Base-by-base conservation (phyloP, 2,329 filamentous ascomycete genomes). In the Hawksworthiomyces lignivorus region DNA sequence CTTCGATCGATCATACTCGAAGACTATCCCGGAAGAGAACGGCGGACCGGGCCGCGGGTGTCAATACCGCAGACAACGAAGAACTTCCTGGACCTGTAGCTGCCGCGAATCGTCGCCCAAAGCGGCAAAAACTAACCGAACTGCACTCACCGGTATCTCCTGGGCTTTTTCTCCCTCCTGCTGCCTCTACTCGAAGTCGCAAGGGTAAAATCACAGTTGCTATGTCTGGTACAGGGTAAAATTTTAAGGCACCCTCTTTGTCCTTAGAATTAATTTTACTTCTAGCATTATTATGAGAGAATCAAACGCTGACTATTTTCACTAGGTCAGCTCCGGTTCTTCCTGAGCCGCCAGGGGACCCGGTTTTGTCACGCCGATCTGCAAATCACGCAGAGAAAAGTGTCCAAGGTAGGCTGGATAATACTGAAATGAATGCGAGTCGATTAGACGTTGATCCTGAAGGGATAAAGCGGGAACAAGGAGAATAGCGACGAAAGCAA, bases 151-250 rank as follows among this genome's bases (percentile, higher is more conserved):
- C 57, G 44, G 54, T 62, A 34, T 53, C 62, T 46, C 58, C 55
- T 4, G 49, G 43, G 42, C 50, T 44, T 31, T 42, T 56, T 56
- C 54, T 54, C 58, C 54, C 62, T 60, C 54, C 60, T 54, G 49
- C 57, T 40, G 31, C 57, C 18, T 57, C 68, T 36, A 61, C 68
- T 50, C 66, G 73, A 50, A 74, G 73, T 54, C 75, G 65, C 56
- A 83, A 76, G 62, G 75, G 72, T 56, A 83, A 81, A 63, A 71
- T 62, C 47, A 52, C 69, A 51, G 70, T 71, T 59, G 73, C 70
- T 58, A 90, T 89, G 85, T 86, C 85, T 57, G 80, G 75, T 62
- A 73, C 75, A 63, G 78, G 77, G 83, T 88, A 74, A 10, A 20
- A 2, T 15, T 10, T 12, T 15, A n/a, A n/a, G n/a, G n/a, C n/a